A percentile compares a stretch with the other conserved stretches of the same genome.
Conservation (phyloP, 2,329 filamentous ascomycete species). For the Clonostachys sp. region DNA sequence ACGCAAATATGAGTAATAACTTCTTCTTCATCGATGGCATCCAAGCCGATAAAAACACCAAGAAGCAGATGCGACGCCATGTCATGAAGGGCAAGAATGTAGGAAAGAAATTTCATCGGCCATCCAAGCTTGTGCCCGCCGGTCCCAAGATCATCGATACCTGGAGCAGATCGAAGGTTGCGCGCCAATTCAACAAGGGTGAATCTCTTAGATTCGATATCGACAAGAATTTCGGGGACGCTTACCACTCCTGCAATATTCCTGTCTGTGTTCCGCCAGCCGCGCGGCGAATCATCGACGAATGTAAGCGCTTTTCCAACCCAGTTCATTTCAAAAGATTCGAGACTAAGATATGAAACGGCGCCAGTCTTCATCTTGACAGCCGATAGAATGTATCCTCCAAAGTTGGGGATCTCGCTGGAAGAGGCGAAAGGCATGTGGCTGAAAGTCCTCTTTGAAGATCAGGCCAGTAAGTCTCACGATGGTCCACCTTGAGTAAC, state of each 20-base stretch:
- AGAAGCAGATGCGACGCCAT: constrained; percentile 14
- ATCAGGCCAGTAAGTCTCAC: constrained; percentile 6
- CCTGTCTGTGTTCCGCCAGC: constrained; percentile 3
- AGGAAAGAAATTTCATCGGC: constrained; percentile 9
- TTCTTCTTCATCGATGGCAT: constrained; percentile 8
- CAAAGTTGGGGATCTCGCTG: constrained; percentile 4
- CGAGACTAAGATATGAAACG: not conserved
- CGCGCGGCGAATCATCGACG: constrained; percentile 4
- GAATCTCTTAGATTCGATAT: not conserved
- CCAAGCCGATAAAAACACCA: constrained; percentile 6
- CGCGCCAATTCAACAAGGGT: too few relatives aligned
- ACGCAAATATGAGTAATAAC: constrained; percentile 46
- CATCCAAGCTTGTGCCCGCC: constrained; percentile 1
- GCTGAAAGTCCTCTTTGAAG: constrained; percentile 6
- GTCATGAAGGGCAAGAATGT: constrained; percentile 14
- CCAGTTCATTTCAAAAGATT: not conserved
- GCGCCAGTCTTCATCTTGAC: constrained; percentile 1
- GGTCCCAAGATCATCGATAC: not conserved
- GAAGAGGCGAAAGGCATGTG: constrained; percentile 7
- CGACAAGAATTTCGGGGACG: constrained; percentile 1
- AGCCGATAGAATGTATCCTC: constrained; percentile 5
- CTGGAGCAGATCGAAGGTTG: not conserved
- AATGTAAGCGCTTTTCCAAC: constrained; percentile 3
- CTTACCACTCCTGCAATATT: not conserved
- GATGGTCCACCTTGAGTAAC: too few relatives aligned